These are phyloP conservation scores for Coelastrella sp. DNA, from an alignment of 139 green algal species.

Conservation along the genomic window DNA sequence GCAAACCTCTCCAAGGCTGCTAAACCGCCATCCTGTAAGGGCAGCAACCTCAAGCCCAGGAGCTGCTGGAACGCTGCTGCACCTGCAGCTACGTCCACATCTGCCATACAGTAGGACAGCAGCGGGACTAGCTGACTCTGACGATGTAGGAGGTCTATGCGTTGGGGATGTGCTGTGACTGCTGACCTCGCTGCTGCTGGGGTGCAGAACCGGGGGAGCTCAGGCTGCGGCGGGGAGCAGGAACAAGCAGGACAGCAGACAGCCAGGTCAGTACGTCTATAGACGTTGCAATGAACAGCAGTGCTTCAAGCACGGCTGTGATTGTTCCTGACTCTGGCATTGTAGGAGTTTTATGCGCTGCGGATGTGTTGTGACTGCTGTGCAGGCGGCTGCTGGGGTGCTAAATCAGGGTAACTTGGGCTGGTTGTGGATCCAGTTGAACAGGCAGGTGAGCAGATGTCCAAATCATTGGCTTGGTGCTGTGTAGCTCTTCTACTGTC, in stretches of 20 bases:
- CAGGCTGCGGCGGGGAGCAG: not conserved
- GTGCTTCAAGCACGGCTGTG: too few relatives aligned
- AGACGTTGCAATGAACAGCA: too few relatives aligned
- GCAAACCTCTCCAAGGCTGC: not conserved
- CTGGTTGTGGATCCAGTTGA: too few relatives aligned
- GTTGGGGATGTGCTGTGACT: not conserved
- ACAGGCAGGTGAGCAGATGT: not conserved
- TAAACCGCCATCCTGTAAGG: constrained; percentile 61
- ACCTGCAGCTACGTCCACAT: constrained; percentile 48
- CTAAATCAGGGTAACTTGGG: too few relatives aligned
- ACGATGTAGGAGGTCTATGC: constrained; percentile 5
- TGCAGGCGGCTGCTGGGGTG: constrained; percentile 35
- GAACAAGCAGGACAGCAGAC: not conserved
- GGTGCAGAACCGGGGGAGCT: constrained; percentile 38
- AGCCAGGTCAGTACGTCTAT: too few relatives aligned
- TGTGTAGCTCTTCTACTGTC: too few relatives aligned
- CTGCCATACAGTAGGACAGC: constrained; percentile 74
- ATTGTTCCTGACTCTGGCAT: constrained; percentile 42
- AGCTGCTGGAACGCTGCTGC: constrained; percentile 14
- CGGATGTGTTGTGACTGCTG: constrained; percentile 12
- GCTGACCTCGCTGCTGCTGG: constrained; percentile 43
- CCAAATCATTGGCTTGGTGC: not conserved
- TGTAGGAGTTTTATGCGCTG: not conserved
- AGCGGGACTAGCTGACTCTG: constrained; percentile 46
- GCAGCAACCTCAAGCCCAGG: constrained; percentile 58